phyloP scores from a whole-genome alignment of 2,329 filamentous ascomycete genomes.

The Aspergillus oerlinghausenensis region DNA sequence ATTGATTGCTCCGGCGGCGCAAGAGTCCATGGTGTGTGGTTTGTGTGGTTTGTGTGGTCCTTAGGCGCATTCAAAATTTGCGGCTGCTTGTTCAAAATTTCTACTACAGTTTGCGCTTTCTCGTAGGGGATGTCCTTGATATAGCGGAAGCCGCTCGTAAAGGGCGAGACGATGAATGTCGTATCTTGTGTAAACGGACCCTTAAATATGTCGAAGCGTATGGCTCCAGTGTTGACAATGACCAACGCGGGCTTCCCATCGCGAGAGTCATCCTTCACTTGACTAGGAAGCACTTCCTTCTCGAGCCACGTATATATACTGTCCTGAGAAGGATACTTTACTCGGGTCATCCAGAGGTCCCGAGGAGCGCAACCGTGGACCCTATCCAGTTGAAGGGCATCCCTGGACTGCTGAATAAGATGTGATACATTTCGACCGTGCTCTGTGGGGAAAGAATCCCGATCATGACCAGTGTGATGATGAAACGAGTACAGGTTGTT shows the following conservation, averaged over 20 bases:
- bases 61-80: constrained; percentile 39
- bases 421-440: constrained; percentile 67
- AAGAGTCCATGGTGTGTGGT: constrained; percentile 27
- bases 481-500: constrained; percentile 84
- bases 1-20: constrained; percentile 44
- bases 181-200: constrained; percentile 85
- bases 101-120: constrained; percentile 64
- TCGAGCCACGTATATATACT: constrained; percentile 83
- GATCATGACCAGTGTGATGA: constrained; percentile 71
- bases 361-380: constrained; percentile 78
- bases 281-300: constrained; percentile 65
- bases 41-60: constrained; percentile 12
- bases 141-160: constrained; percentile 71
- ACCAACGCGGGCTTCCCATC: constrained; percentile 60
- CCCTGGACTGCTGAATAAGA: constrained; percentile 66
- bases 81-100: constrained; percentile 55
- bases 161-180: constrained; percentile 82
- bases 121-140: constrained; percentile 76
- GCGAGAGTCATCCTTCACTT: constrained; percentile 56
- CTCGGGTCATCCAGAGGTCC: constrained; percentile 75
- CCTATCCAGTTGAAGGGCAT: constrained; percentile 66
- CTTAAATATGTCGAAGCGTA: constrained; percentile 94
- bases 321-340: constrained; percentile 64
- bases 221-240: constrained; percentile 81
- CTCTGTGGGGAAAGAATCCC: constrained; percentile 68